These are phyloP conservation scores for Salix viminalis DNA, from an alignment of 345 rosid species.

Conservation along the genomic window DNA sequence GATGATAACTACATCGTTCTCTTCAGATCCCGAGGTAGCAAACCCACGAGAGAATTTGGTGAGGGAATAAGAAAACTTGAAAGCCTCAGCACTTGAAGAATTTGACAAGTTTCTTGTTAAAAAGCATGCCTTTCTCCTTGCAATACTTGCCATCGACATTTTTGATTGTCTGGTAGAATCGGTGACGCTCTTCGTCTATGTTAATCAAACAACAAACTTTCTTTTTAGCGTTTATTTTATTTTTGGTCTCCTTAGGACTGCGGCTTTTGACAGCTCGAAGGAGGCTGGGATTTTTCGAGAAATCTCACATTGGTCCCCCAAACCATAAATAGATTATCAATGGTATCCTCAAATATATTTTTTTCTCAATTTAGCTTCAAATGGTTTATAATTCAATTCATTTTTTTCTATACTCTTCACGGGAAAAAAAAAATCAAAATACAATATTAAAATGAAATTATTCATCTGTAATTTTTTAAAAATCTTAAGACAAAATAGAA, in stretches of 20 bases:
- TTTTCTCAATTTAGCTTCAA: not conserved
- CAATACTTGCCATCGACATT: conserved; percentile 91
- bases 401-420: not conserved
- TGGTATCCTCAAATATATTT: not conserved
- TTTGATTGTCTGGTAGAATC: not conserved
- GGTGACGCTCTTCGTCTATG: not conserved
- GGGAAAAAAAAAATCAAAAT: not conserved
- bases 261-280: conserved; percentile 7
- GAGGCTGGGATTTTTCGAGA: not conserved
- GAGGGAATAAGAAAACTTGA: conserved; percentile 53
- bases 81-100: conserved; percentile 43
- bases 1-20: conserved; percentile 87
- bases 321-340: not conserved
- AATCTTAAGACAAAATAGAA: not conserved
- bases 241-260: not conserved
- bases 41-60: conserved; percentile 56
- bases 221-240: not conserved
- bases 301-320: not conserved
- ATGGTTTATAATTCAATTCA: not conserved
- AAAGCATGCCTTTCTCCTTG: conserved; percentile 63
- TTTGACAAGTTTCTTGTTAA: conserved; percentile 52
- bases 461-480: not conserved
- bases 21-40: conserved; percentile 79
- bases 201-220: not conserved
- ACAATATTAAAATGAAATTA: not conserved